Base-by-base conservation (phyloP, 2,329 filamentous ascomycete genomes). In the Coleophoma cylindrospora region DNA sequence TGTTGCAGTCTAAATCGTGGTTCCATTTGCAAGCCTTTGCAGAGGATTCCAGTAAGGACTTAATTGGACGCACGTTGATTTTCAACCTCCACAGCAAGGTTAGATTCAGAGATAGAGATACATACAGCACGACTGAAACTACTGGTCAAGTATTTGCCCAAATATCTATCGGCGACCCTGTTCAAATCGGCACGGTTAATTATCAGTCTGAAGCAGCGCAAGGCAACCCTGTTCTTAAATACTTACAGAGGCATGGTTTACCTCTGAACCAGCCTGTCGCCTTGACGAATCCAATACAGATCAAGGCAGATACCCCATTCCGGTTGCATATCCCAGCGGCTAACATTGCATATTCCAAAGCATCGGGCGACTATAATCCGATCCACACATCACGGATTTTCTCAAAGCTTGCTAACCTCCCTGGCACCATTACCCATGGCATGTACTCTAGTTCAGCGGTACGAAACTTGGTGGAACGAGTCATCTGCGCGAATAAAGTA, bases 341-440 rank as follows among this genome's bases (percentile, higher is more conserved):
- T 33, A 57, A 56, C 43, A 37, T 53, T 37, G 3, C n/a, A n/a
- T 68, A 68, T 40, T 45, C 49, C 14, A 12, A 54, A 1, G 60
- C 64, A 7, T 71, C 69, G 1, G 57, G 59, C 7, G 70, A 73
- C 51, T 65, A 57, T 58, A 73, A 73, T 50, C 70, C 70, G 0
- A 71, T 72, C 43, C 70, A 73, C 50, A 57, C 64, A 2, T 70
- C 66, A 2, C 58, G 55, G 8, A 50, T 62, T 13, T 70, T 73
- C 48, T 64, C 70, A 1, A 40, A 53, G 13, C 65, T 61, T 12
- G 69, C 63, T 15, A 59, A 62, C 15, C 60, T 72, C 8, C 69
- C 70, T 4, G 66, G 66, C 14, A 64, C 66, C 2, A 69, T 73
- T 34, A 67, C 64, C 13, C 70, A 73, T 54, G 70, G 70, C 49